Conservation (phyloP, 2,329 filamentous ascomycete species). For the Cladosporium sp. region DNA sequence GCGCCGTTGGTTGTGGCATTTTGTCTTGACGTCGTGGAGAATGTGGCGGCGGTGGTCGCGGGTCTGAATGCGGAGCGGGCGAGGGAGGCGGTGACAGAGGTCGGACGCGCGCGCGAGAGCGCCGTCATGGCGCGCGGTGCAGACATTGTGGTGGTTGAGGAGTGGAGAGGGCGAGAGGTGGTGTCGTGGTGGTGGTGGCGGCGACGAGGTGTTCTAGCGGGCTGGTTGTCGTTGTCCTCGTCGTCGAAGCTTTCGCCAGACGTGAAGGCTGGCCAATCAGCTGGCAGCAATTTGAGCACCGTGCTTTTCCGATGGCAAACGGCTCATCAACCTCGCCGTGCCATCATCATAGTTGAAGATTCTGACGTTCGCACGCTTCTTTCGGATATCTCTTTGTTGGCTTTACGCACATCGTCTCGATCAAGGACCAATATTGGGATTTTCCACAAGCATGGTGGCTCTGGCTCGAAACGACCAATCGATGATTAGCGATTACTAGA, state of each 20-base stretch:
- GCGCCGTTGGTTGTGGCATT: slow-evolving; percentile 65
- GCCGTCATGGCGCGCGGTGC: slow-evolving; percentile 42
- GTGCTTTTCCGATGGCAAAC: no score
- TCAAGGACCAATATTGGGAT: no score
- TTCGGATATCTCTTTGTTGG: no score
- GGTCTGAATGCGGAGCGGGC: slow-evolving; percentile 31
- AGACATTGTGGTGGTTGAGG: slow-evolving; percentile 60
- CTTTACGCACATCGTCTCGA: no score
- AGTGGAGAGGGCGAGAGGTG: slow-evolving; percentile 61
- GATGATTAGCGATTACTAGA: no score
- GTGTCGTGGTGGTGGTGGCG: slow-evolving; percentile 9
- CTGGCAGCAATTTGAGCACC: not conserved
- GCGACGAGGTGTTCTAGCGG: not conserved
- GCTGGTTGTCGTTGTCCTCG: not conserved
- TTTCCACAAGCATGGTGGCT: no score
- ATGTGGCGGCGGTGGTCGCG: slow-evolving; percentile 46
- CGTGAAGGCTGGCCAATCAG: not conserved
- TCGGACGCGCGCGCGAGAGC: slow-evolving; percentile 41
- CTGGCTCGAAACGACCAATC: no score
- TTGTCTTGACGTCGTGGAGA: slow-evolving; percentile 58
- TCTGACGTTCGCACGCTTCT: no score
- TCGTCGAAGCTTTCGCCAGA: not conserved
- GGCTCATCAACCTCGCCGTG: no score
- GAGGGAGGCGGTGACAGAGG: slow-evolving; percentile 30
- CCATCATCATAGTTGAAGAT: no score